Evolutionary conservation across 2,329 filamentous ascomycete genomes (phyloP).

Genomic region (Metarhizium sp.): DNA sequence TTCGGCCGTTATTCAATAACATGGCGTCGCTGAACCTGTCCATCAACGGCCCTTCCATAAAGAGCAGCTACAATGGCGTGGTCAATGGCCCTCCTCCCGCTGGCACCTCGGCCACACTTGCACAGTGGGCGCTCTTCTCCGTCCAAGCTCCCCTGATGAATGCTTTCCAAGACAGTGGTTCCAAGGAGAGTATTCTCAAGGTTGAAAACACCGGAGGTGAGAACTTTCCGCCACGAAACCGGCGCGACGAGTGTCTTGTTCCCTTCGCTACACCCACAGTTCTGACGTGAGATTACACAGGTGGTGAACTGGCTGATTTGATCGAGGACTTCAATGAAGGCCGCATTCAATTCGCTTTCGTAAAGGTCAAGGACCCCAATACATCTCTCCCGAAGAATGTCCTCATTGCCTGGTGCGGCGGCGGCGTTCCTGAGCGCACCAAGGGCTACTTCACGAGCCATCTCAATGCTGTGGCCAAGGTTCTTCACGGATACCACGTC

Average conservation of each 20-base stretch:
- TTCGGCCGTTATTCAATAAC: constrained; percentile 11
- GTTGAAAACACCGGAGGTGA: constrained; percentile 84
- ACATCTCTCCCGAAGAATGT: constrained; percentile 81
- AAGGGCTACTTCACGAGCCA: constrained; percentile 99
- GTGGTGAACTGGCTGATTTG: constrained; percentile 83
- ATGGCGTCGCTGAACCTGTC: constrained; percentile 80
- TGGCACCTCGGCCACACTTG: constrained; percentile 68
- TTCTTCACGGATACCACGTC: constrained; percentile 94
- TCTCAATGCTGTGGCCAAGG: constrained; percentile 76
- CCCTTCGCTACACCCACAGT: not conserved
- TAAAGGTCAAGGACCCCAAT: constrained; percentile 95
- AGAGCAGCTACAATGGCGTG: constrained; percentile 62
- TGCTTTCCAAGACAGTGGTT: constrained; percentile 78
- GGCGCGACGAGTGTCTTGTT: not conserved
- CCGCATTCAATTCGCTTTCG: constrained; percentile 91
- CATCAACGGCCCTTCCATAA: constrained; percentile 73
- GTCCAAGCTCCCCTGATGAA: constrained; percentile 87
- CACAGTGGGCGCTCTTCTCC: constrained; percentile 88
- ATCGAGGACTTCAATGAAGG: constrained; percentile 96
- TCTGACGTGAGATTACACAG: constrained; percentile 33
- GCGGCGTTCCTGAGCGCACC: constrained; percentile 94
- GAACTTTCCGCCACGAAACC: constrained; percentile 3
- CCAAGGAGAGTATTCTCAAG: constrained; percentile 91
- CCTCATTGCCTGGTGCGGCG: constrained; percentile 92
- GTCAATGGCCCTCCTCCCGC: constrained; percentile 41